Percentiles rank a stretch among this genome's conserved stretches.
Evolutionary conservation across 306 rosid species (phyloP).

Genomic region (Cicer yamashitae): DNA sequence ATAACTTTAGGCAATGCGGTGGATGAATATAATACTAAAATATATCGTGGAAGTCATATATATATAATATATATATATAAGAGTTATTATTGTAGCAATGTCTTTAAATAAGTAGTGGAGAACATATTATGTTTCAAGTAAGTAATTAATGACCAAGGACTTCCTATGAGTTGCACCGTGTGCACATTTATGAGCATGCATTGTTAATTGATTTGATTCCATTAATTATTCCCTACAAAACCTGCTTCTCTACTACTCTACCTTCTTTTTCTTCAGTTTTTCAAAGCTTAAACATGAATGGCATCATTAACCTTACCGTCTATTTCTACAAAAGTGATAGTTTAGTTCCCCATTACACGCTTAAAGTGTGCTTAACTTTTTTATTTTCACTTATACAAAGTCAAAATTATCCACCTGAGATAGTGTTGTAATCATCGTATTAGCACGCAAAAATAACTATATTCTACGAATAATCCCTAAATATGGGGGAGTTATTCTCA

Average conservation of each 20-base stretch:
- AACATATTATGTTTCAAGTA: conserved; percentile 38
- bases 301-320: conserved; percentile 14
- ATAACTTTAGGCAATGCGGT: conserved; percentile 6
- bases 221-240: conserved; percentile 25
- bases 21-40: neutral
- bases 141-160: conserved; percentile 39
- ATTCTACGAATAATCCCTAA: too few species aligned
- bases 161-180: conserved; percentile 56
- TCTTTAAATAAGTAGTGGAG: conserved; percentile 45
- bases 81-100: conserved; percentile 39
- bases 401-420: conserved; percentile 62
- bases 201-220: conserved; percentile 43
- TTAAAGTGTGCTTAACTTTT: conserved; percentile 34
- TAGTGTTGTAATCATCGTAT: conserved; percentile 49
- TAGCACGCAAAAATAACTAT: conserved; percentile 27
- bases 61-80: neutral
- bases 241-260: conserved; percentile 50
- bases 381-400: conserved; percentile 43
- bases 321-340: conserved; percentile 40
- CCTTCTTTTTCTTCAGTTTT: neutral
- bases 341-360: conserved; percentile 41
- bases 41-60: conserved; percentile 29
- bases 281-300: conserved; percentile 27
- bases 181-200: conserved; percentile 53
- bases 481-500: too few species aligned